Conservation (phyloP, 208 protist genomes). For the Leishmania guyanensis region DNA sequence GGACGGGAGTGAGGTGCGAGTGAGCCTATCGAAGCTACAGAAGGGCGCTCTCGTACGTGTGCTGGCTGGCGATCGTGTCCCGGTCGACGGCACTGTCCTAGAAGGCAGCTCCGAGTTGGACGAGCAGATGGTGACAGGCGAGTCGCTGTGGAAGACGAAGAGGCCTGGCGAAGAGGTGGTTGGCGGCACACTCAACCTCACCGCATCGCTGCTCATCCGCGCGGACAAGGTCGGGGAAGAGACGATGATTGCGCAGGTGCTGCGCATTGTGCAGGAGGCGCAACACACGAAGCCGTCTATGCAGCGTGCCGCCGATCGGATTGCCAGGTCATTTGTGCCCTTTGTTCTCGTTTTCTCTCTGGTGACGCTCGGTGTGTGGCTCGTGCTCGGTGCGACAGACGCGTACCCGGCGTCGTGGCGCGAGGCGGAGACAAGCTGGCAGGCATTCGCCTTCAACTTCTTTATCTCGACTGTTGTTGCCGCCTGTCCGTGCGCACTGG, state of each 20-base stretch:
- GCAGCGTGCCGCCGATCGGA: constrained; percentile 89
- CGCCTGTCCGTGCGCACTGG: constrained; percentile 97
- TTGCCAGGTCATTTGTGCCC: constrained; percentile 95
- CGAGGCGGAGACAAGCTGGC: constrained; percentile 27
- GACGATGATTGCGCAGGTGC: constrained; percentile 94
- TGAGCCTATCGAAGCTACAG: constrained; percentile 40
- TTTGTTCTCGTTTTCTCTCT: constrained; percentile 88
- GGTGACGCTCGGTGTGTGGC: constrained; percentile 92
- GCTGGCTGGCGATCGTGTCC: constrained; percentile 86
- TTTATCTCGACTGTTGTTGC: constrained; percentile 95
- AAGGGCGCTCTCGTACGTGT: constrained; percentile 84
- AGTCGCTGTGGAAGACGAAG: constrained; percentile 82
- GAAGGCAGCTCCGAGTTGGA: constrained; percentile 88
- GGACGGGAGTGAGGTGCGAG: constrained; percentile 35
- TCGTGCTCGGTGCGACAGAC: constrained; percentile 60
- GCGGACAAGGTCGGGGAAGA: constrained; percentile 82
- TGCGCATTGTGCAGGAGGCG: constrained; percentile 96
- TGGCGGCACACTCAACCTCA: constrained; percentile 83
- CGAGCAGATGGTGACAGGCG: constrained; percentile 96
- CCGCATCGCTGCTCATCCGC: constrained; percentile 57
- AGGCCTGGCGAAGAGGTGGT: constrained; percentile 56
- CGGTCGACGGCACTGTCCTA: constrained; percentile 92
- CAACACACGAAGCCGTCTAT: constrained; percentile 96
- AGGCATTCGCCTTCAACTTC: constrained; percentile 93
- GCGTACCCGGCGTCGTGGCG: constrained; percentile 75